Base-by-base conservation (phyloP, 169 alveolate species). In the Cryptosporidium xiaoi region DNA sequence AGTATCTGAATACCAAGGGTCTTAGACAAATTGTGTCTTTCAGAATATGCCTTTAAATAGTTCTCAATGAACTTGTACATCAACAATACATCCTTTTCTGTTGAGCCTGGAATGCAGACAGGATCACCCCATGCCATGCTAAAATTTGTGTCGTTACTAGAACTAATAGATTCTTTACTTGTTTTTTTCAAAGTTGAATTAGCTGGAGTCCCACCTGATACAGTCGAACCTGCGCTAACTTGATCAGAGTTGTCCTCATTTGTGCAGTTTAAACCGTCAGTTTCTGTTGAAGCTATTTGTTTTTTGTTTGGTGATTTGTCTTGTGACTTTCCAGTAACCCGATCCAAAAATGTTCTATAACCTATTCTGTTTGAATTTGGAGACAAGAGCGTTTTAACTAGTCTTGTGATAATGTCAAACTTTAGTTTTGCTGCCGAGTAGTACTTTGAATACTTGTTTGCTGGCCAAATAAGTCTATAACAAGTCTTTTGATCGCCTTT, bases 71-170 rank as follows among this genome's bases (percentile, higher is more conserved):
- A 60, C 2, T 68, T 68, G 24, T 58, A 60, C 71, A 77, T 60
- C 16, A 60, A 16, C 36, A 77, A 29, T 6, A 77, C 64, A 0
- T 60, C 65, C 18, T 48, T 60, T 18, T 77, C 87, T 20, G 87
- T 29, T 12, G 46, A 62, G 3, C 87, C 87, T 3, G 27, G 66
- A 16, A 77, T 34, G 20, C 24, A 60, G 33, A 60, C 13, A 3
- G 87, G 64, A 10, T 56, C 71, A 8, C 87, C 87, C 87, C 87
- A 77, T 10, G 48, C 46, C 36, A 77, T 77, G 48, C 48, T 40
- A n/a, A 20, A 50, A 8, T 34, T 8, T 29, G 36, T 51, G 16
- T 53, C 67, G 10, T 8, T 46, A 16, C 16, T 27, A 40, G 65
- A 18, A 5, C 15, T 16, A 1, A 55, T 7, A 1, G 31, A 16